phyloP scores from a whole-genome alignment of 495 filamentous ascomycete species.

The Penicillium alfredii region DNA sequence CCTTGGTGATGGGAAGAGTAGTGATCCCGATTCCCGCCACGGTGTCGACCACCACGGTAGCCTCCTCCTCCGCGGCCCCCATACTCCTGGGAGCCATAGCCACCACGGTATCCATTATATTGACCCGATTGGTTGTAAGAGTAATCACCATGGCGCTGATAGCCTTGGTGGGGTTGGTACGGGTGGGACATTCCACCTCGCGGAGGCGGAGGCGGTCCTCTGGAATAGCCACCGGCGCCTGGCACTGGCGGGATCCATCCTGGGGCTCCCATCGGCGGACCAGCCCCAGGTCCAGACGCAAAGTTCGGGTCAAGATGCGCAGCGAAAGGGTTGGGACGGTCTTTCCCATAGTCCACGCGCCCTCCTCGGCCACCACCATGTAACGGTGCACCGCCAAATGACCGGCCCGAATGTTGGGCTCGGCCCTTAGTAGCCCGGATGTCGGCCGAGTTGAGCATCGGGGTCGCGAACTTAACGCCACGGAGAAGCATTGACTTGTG shows the following conservation, averaged over 20 bases:
- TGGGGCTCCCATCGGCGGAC: slow-evolving; percentile 26
- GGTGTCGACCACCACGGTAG: slow-evolving; percentile 25
- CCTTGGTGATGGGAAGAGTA: slow-evolving; percentile 20
- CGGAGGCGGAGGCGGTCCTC: slow-evolving; percentile 39
- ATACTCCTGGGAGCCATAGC: slow-evolving; percentile 23
- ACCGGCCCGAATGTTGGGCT: slow-evolving; percentile 53
- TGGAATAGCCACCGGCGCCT: slow-evolving; percentile 29
- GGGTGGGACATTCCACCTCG: slow-evolving; percentile 31
- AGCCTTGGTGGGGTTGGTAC: slow-evolving; percentile 23
- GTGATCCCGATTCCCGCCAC: slow-evolving; percentile 22
- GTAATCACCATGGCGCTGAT: slow-evolving; percentile 18
- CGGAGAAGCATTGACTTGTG: slow-evolving; percentile 95
- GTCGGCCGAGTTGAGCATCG: slow-evolving; percentile 67
- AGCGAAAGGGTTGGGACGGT: slow-evolving; percentile 50
- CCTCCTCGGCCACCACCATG: slow-evolving; percentile 47
- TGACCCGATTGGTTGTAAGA: slow-evolving; percentile 24
- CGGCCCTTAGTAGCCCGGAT: slow-evolving; percentile 60
- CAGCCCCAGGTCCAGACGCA: slow-evolving; percentile 27
- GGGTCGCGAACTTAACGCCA: slow-evolving; percentile 64
- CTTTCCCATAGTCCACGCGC: slow-evolving; percentile 41
- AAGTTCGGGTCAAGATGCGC: slow-evolving; percentile 49
- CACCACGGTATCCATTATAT: slow-evolving; percentile 23
- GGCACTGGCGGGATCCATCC: slow-evolving; percentile 36
- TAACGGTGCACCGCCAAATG: slow-evolving; percentile 58
- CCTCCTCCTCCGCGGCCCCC: slow-evolving; percentile 24